A percentile compares a stretch with the other conserved stretches of the same genome.
phyloP scores from a whole-genome alignment of 2,329 filamentous ascomycete genomes.

The Ophiostoma novo-ulmi region DNA sequence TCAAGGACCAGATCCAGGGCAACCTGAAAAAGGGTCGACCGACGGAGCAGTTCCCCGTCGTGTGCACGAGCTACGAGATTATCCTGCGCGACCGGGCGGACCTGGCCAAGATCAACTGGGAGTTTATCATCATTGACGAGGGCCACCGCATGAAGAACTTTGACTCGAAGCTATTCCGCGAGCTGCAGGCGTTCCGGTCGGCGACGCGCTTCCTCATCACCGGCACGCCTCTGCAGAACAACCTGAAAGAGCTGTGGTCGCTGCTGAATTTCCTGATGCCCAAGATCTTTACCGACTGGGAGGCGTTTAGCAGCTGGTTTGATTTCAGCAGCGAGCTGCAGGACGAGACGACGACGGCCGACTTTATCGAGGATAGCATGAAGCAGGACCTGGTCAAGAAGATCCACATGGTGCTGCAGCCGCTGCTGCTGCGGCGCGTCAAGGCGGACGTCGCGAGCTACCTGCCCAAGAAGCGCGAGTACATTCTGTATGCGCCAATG shows the following conservation, averaged over 20 bases:
- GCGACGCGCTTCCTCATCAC: conserved; percentile 90
- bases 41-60: conserved; percentile 71
- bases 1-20: conserved; percentile 63
- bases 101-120: conserved; percentile 82
- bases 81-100: conserved; percentile 83
- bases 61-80: conserved; percentile 95
- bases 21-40: conserved; percentile 58
- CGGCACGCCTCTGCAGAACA: conserved; percentile 92
- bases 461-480: conserved; percentile 94
- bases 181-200: conserved; percentile 81
- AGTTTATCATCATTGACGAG: conserved; percentile 97
- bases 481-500: conserved; percentile 89
- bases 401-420: conserved; percentile 91
- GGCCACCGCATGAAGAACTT: conserved; percentile 97
- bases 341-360: conserved; percentile 71
- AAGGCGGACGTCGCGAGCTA: conserved; percentile 90
- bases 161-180: conserved; percentile 84
- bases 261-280: conserved; percentile 89
- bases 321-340: conserved; percentile 90
- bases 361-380: conserved; percentile 72
- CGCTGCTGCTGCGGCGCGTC: conserved; percentile 77
- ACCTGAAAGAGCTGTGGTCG: conserved; percentile 91
- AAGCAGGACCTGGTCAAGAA: conserved; percentile 77
- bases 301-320: conserved; percentile 93
- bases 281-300: conserved; percentile 86